Evolutionary conservation across 768 basidiomycete species (phyloP), one percentile per base, ranked within the genome.

Genomic region (Psilocybe tampanensis): DNA sequence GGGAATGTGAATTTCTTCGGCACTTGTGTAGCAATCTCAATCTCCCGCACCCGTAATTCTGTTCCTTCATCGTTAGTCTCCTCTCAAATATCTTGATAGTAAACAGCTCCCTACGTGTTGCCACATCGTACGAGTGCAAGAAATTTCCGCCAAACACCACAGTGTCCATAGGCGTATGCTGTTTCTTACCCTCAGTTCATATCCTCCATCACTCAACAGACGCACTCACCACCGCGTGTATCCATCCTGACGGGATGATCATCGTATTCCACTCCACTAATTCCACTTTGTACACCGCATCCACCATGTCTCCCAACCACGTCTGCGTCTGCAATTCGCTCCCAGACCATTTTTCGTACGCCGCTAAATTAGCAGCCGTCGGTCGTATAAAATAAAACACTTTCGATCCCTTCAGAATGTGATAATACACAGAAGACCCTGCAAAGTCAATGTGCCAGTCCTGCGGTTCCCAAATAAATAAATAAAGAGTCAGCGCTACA

Each of bases 391-490:
- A 98, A 74, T 94, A 98, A 70, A 99, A 99, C 61, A 87, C 95
- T 83, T 94, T 97, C 54, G 86, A 80, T 23, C 95, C 95, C 42
- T 77, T 81, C 18, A 97, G 79, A 58, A 99, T 88, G 64, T 98
- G 95, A 67, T 98, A 98, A 71, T 96, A 98, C n/a, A 95, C 96
- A 1, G 92, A 96, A 2, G 92, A 95, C 0, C 95, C 97, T 19
- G 96, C 96, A 68, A 99, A 98, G 74, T 99, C 97, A 58, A 98
- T 79, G 66, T 99, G 96, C 97, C 95, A 98, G 68, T 98, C 96
- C 94, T 95, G 66, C n/a, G n/a, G n/a, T n/a, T n/a, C n/a, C n/a
- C n/a, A n/a, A n/a, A n/a, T n/a, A n/a, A n/a, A n/a, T n/a, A n/a
- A n/a, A n/a, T n/a, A n/a, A n/a, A n/a, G n/a, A n/a, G n/a, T n/a